Base-by-base conservation (phyloP, 2,329 filamentous ascomycete species). In the Rhexocercosporidium sp. region DNA sequence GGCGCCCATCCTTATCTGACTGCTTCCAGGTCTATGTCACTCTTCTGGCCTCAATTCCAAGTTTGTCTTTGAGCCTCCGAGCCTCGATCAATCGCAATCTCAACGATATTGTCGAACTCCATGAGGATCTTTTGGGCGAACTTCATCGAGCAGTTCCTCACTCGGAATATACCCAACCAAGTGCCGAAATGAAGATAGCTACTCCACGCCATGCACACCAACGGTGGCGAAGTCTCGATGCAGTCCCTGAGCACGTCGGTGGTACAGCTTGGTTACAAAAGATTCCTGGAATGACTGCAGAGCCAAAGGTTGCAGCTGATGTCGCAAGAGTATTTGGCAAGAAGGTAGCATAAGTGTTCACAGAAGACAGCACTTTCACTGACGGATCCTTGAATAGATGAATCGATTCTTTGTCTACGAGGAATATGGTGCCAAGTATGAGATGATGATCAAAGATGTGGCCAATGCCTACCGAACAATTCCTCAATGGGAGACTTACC, bases 371-470 rank as follows among this genome's bases (percentile, higher is more conserved):
- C 22, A 39, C 11, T 22, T 14, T 5, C 34, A 22, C 49, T 63
- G 8, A 63, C 47, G 34, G 1, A n/a, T 14, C 27, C 27, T 47
- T 16, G 22, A 62, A 16, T 70, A 97, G 92, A 90, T 96, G 81
- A 86, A 88, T 67, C 88, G 89, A 0, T 96, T 98, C 80, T 91
- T 92, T 76, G 84, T 91, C 59, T 99, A 99, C 77, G 92, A 97
- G 80, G 92, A 97, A 73, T 99, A 97, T 77, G 92, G 92, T 41
- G 91, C 92, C 61, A 95, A 95, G 76, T 97, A 96, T 78, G 93
- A 96, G 72, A 84, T 93, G 71, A 92, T 97, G 83, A 88, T 91
- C 56, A 89, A 91, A 70, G 93, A 97, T 70, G 82, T 96, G 41
- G 87, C 89, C 39, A 84, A 89, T 29, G 85, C 90, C 18, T 88